Conservation (phyloP, 768 basidiomycete genomes). For the Galerina sulciceps region DNA sequence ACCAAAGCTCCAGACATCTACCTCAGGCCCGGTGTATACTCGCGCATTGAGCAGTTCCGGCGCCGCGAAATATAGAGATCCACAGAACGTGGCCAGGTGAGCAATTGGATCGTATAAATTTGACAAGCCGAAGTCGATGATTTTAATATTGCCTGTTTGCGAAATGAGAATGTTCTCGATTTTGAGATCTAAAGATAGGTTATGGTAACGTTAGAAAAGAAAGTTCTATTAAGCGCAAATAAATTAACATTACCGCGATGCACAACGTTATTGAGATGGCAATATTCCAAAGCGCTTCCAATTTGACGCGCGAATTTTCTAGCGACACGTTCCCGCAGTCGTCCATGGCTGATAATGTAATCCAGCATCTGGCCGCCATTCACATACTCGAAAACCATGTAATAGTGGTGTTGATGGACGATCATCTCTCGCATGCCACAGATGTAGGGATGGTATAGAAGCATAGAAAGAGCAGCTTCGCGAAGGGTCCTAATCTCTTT, state of each 20-base stretch:
- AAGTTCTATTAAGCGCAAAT: constrained; percentile 17
- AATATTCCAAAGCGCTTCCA: constrained; percentile 94
- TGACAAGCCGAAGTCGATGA: constrained; percentile 98
- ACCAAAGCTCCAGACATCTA: constrained; percentile 99
- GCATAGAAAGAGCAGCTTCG: constrained; percentile 92
- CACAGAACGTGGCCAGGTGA: constrained; percentile 95
- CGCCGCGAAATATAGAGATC: constrained; percentile 97
- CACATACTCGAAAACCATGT: constrained; percentile 99
- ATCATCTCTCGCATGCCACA: constrained; percentile 99
- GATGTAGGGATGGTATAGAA: constrained; percentile 98
- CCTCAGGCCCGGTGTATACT: constrained; percentile 96
- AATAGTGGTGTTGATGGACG: constrained; percentile 96
- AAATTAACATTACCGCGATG: constrained; percentile 68
- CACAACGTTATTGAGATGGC: constrained; percentile 96
- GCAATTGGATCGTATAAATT: constrained; percentile 86
- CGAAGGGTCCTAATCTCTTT: constrained; percentile 97
- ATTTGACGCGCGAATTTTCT: constrained; percentile 98
- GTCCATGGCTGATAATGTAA: constrained; percentile 98
- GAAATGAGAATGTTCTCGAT: constrained; percentile 99
- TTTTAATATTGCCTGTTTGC: constrained; percentile 98
- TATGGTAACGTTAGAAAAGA: constrained; percentile 7
- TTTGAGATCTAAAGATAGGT: constrained; percentile 73
- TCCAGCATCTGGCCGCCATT: constrained; percentile 99
- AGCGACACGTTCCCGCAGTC: constrained; percentile 92
- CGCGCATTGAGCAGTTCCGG: constrained; percentile 97